These are phyloP conservation scores for Chimonanthus praecox DNA, from an alignment of 164 flowering plant species.

Conservation along the genomic window DNA sequence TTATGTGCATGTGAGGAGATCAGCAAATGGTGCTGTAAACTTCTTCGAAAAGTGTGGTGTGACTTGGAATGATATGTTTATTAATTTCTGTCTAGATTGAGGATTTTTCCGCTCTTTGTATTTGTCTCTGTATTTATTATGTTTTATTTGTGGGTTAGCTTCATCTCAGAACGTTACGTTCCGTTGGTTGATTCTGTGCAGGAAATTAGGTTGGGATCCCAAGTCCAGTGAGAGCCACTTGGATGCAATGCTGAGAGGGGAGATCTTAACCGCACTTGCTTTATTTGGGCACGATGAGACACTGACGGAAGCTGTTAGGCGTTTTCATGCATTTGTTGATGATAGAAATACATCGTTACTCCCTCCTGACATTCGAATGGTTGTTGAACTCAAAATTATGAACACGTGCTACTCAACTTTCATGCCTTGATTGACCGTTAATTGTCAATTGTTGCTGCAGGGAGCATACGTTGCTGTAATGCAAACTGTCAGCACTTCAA, in stretches of 20 bases:
- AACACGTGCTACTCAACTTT: neutral
- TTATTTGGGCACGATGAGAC: constrained; percentile 67
- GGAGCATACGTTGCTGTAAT: constrained; percentile 83
- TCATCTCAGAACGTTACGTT: neutral
- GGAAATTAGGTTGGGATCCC: constrained; percentile 94
- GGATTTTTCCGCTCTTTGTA: too few species aligned
- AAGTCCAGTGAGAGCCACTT: constrained; percentile 75
- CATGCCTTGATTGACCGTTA: neutral
- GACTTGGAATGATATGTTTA: too few species aligned
- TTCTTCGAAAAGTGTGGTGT: too few species aligned
- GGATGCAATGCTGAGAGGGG: constrained; percentile 95
- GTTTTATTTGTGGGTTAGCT: too few species aligned
- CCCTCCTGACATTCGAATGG: constrained; percentile 43
- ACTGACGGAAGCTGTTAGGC: constrained; percentile 59
- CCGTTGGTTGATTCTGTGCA: constrained; percentile 21
- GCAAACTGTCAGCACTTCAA: constrained; percentile 54
- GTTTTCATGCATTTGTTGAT: constrained; percentile 63
- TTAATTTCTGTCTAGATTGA: too few species aligned
- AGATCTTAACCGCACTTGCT: constrained; percentile 76
- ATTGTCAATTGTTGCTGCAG: constrained; percentile 25
- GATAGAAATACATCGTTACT: constrained; percentile 76
- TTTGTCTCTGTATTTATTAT: too few species aligned
- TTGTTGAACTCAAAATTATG: neutral
- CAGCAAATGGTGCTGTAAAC: too few species aligned
- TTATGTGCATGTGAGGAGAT: too few species aligned